A percentile compares a stretch with the other conserved stretches of the same genome.
Conservation (phyloP, 352 stramenopile species). For the Phytopythium ostracodes region DNA sequence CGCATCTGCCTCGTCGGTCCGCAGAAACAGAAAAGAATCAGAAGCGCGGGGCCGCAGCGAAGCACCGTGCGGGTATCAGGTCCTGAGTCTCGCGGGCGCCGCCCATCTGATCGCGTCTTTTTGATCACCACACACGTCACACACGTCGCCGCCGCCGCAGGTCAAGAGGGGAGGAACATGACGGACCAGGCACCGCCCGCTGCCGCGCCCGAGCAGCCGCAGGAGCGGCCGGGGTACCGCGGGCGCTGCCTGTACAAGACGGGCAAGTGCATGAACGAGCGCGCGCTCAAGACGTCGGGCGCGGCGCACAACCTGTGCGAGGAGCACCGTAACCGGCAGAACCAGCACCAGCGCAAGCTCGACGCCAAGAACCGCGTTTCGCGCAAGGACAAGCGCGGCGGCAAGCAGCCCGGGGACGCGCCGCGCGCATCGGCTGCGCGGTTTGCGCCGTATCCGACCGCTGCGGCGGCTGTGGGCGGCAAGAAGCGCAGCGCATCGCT, state of each 20-base stretch:
- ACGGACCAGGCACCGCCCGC: slow-evolving; percentile 7
- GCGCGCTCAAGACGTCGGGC: slow-evolving; percentile 81
- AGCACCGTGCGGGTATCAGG: not conserved
- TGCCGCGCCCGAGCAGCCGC: slow-evolving; percentile 10
- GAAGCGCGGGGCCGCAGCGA: too few species aligned
- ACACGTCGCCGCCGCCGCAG: not conserved
- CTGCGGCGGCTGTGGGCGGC: not conserved
- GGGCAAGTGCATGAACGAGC: slow-evolving; percentile 83
- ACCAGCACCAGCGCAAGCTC: slow-evolving; percentile 85
- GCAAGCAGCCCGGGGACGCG: not conserved
- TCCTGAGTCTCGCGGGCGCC: not conserved
- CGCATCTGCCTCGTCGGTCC: too few species aligned
- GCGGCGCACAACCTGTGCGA: slow-evolving; percentile 83
- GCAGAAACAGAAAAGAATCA: too few species aligned
- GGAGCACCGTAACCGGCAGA: slow-evolving; percentile 78
- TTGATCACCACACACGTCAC: not conserved
- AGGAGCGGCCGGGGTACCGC: slow-evolving; percentile 37
- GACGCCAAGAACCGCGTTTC: slow-evolving; percentile 77
- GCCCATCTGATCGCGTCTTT: too few species aligned
- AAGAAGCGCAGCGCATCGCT: slow-evolving; percentile 1
- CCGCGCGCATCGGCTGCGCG: slow-evolving; percentile 6
- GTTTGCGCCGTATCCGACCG: slow-evolving; percentile 22
- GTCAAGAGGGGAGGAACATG: not conserved
- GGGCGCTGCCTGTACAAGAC: slow-evolving; percentile 87
- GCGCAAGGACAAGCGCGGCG: slow-evolving; percentile 50